Base-by-base conservation (phyloP, 1,284 basidiomycete species). In the Athelia sp. region DNA sequence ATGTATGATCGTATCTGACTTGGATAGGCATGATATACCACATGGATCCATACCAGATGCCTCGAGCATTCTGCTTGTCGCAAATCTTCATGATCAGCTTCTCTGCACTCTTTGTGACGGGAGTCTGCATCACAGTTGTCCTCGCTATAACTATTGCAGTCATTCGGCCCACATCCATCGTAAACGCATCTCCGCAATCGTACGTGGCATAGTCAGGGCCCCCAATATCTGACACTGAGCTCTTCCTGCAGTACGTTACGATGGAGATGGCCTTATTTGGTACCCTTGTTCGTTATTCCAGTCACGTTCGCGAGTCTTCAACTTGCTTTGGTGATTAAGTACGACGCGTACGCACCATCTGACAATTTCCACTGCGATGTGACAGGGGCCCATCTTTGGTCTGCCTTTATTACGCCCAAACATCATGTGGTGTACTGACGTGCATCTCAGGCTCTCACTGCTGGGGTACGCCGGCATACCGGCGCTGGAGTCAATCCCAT, bases 1-100 rank as follows among this genome's bases (percentile, higher is more conserved):
- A 24, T 19, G 19, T 29, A 15, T n/a, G n/a, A 8, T 9, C 45
- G 36, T 3, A 32, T 45, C 24, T 29, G 21, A 29, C 15, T 13
- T n/a, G 46, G 43, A 23, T 21, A 40, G 36, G 36, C 15, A 40
- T 40, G 36, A 40, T 40, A 40, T 40, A 21, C n/a, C 36, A 40
- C n/a, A 40, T 40, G 36, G 36, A 40, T 40, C 36, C 36, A 40
- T 40, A 17, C 15, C 36, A 17, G 9, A 40, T 40, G 36, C 36
- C 36, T 9, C 36, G 36, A 40, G 4, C 15, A 6, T 40, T 40
- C 36, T 40, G 36, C 19, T 21, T 40, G 15, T 6, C 36, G 15
- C 36, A 40, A n/a, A 40, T 40, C 4, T n/a, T 21, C n/a, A 21
- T n/a, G 9, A 40, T 40, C 36, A 40, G 19, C 19, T 40, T 40